Conservation (phyloP, 2,329 filamentous ascomycete genomes). For the Diaporthe ilicicola region DNA sequence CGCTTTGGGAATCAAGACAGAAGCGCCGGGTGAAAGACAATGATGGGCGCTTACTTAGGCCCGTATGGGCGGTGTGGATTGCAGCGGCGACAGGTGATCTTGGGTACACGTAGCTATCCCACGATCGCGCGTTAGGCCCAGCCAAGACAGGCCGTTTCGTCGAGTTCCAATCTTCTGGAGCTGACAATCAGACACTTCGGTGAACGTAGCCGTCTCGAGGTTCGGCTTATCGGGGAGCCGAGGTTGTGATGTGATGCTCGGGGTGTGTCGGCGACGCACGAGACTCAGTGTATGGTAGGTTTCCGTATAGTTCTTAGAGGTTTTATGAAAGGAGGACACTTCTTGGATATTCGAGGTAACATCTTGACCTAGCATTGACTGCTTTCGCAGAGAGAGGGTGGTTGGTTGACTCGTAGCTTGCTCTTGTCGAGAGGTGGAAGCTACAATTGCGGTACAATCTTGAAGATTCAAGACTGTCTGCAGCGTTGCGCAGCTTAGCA, state of each 20-base stretch:
- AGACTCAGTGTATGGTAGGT: slow-evolving; percentile 29
- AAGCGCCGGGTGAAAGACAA: background rate
- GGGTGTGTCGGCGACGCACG: background rate
- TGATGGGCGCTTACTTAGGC: background rate
- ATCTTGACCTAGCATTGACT: slow-evolving; percentile 44
- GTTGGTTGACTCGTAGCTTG: background rate
- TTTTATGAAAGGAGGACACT: slow-evolving; percentile 1
- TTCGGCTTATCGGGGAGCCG: background rate
- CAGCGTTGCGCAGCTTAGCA: slow-evolving; percentile 21
- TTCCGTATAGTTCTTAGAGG: slow-evolving; percentile 32
- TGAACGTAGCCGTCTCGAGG: background rate
- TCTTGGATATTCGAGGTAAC: slow-evolving; percentile 47
- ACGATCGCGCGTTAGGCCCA: background rate
- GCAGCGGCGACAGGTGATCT: background rate
- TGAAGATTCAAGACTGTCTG: slow-evolving; percentile 27
- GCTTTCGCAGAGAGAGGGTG: slow-evolving; percentile 18
- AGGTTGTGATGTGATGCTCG: background rate
- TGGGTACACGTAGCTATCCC: slow-evolving; percentile 16
- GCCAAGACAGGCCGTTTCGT: background rate
- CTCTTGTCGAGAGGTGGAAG: slow-evolving; percentile 5
- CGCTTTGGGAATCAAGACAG: background rate
- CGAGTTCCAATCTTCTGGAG: background rate
- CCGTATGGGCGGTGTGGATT: slow-evolving; percentile 24
- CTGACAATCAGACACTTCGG: background rate
- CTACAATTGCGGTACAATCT: slow-evolving; percentile 25